Evolutionary conservation across 2,329 filamentous ascomycete species (phyloP), one percentile per base, ranked within the genome.

Genomic region (Dryadomyces quercivorus): DNA sequence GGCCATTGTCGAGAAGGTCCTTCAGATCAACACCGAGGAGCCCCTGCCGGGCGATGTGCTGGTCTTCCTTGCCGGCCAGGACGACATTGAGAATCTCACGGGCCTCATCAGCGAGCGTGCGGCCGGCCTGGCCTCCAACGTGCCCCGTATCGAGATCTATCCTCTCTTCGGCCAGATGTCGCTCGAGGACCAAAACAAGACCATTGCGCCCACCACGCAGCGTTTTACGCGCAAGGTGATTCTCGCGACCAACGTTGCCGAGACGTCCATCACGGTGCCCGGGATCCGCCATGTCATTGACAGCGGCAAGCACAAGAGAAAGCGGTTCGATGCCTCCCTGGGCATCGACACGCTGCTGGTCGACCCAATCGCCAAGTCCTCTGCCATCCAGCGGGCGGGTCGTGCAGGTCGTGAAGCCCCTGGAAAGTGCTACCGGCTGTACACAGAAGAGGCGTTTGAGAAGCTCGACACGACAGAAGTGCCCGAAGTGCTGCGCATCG

Each of bases 161-260:
- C 90, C 92, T 0, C 75, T 98, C 0, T 97, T 94, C 63, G 93
- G 93, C 1, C 90, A 94, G 40, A 77, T 98, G 6, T 87, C 92
- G 1, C 89, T 93, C 61, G 80, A 85, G 53, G 86, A 86, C 0
- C 93, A 98, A 62, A 87, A 95, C 60, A 80, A 82, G 21, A 90
- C 94, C 10, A 97, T 98, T 66, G 75, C 84, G 54, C 86, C 87
- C 1, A 78, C 86, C 21, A 81, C 81, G 54, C 79, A 82, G 2
- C 75, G 76, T n/a, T 78, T 76, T 55, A 94, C 88, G 0, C 80
- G 93, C 46, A 97, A 97, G 65, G 78, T 97, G 13, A 90, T 98
- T 0, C 73, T 98, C 0, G 85, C 91, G 0, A 98, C 93, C 15
- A 98, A 98, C 64, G 97, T 98, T 62, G 93, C 93, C n/a, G 93